Percentiles rank a stretch among this genome's conserved stretches.
Conservation (phyloP, 192 early-diverging fungal species). For the Funneliformis geosporum region DNA sequence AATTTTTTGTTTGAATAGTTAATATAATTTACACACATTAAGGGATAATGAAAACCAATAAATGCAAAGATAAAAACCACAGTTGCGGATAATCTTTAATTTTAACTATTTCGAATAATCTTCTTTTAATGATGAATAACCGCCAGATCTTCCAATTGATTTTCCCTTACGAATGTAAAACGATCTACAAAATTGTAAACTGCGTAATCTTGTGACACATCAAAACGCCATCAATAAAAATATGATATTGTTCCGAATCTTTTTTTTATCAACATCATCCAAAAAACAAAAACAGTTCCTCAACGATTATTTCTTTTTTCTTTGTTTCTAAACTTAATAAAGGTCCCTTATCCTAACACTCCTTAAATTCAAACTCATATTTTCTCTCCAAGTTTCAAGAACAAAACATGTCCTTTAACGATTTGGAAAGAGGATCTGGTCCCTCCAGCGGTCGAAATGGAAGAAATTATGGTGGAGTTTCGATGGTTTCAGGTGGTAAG, state of each 20-base stretch:
- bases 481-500: not conserved
- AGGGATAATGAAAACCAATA: too few relatives aligned
- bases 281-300: too few relatives aligned
- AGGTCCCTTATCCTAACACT: too few relatives aligned
- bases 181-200: not conserved
- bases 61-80: too few relatives aligned
- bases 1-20: too few relatives aligned
- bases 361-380: not conserved
- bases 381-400: not conserved
- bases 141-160: not conserved
- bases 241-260: not conserved
- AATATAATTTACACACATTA: too few relatives aligned
- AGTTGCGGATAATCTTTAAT: too few relatives aligned
- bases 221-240: not conserved
- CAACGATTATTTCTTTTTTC: not conserved
- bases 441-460: not conserved
- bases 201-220: not conserved
- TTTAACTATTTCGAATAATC: too few relatives aligned
- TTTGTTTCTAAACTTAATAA: too few relatives aligned
- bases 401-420: not conserved
- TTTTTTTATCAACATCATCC: not conserved
- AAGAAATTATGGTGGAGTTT: not conserved
- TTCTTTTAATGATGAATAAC: too few relatives aligned
- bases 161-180: not conserved
- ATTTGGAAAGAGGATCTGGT: constrained; percentile 3